phyloP scores from a whole-genome alignment of 768 basidiomycete species.

The Calocybe cyanea region DNA sequence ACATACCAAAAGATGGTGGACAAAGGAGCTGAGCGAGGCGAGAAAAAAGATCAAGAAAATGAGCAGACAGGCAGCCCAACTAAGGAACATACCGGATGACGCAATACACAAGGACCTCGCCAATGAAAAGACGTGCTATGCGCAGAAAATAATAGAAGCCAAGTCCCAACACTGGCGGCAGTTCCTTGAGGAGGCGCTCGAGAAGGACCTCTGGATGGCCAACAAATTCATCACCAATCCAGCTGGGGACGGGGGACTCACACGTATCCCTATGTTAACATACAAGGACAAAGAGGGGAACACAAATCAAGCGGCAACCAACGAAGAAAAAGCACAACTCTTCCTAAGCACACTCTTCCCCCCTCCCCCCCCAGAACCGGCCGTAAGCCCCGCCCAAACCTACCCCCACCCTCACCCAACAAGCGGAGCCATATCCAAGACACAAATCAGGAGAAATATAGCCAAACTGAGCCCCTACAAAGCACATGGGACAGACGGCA shows the following conservation, averaged over 20 bases:
- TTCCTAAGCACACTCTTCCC: background rate
- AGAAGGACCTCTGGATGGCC: background rate
- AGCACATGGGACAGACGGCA: background rate
- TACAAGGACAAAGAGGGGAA: background rate
- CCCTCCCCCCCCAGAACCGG: background rate
- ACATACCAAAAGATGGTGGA: conserved; percentile 3
- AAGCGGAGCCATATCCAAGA: background rate
- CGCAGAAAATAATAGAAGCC: background rate
- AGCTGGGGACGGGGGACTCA: background rate
- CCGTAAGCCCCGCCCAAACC: background rate
- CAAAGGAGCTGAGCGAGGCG: background rate
- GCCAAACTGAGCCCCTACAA: background rate
- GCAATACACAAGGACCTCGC: background rate
- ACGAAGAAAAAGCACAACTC: background rate
- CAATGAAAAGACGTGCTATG: background rate
- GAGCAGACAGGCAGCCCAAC: background rate
- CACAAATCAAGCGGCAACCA: background rate
- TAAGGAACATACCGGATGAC: no score
- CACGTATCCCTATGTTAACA: background rate
- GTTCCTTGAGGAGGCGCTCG: background rate
- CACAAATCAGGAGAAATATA: background rate
- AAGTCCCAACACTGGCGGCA: background rate
- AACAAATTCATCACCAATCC: background rate
- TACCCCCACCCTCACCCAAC: background rate
- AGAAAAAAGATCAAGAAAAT: background rate